Conservation (phyloP, 225 moss, liverwort and hornwort species). For the Pseudoscleropodium purum region DNA sequence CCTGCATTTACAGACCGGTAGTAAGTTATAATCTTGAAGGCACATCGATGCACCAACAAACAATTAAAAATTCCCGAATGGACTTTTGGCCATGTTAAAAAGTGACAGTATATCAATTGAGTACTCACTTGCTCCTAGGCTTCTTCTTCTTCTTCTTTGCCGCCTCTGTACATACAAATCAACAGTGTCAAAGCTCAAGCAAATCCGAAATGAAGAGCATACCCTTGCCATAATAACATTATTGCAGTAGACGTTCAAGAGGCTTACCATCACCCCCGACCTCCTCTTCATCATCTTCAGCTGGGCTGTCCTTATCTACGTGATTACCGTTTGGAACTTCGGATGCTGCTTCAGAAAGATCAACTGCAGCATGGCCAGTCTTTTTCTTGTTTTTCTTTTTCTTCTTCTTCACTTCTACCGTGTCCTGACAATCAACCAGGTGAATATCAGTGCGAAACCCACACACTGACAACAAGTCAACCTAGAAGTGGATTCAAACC, state of each 20-base stretch:
- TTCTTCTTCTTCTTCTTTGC: conserved; percentile 85
- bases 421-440: conserved; percentile 5
- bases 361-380: background rate
- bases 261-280: conserved; percentile 28
- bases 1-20: conserved; percentile 13
- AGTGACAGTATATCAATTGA: background rate
- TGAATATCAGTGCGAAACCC: background rate
- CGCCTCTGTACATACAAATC: conserved; percentile 21
- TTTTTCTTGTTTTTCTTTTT: conserved; percentile 51
- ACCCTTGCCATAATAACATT: background rate
- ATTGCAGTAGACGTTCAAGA: background rate
- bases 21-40: background rate
- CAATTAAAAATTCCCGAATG: background rate
- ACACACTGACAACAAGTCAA: background rate
- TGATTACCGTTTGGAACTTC: background rate
- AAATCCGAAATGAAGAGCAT: background rate
- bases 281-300: conserved; percentile 40
- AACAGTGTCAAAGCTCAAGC: background rate
- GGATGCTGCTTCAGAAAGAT: background rate
- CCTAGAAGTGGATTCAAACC: background rate
- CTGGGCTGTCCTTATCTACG: background rate
- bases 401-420: conserved; percentile 33
- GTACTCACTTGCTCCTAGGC: conserved; percentile 77
- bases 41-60: background rate
- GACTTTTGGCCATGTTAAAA: background rate